Percentiles rank a stretch among this genome's conserved stretches.
These are phyloP conservation scores for Phialemonium atrogriseum DNA, from an alignment of 2,329 filamentous ascomycete genomes.

Conservation along the genomic window DNA sequence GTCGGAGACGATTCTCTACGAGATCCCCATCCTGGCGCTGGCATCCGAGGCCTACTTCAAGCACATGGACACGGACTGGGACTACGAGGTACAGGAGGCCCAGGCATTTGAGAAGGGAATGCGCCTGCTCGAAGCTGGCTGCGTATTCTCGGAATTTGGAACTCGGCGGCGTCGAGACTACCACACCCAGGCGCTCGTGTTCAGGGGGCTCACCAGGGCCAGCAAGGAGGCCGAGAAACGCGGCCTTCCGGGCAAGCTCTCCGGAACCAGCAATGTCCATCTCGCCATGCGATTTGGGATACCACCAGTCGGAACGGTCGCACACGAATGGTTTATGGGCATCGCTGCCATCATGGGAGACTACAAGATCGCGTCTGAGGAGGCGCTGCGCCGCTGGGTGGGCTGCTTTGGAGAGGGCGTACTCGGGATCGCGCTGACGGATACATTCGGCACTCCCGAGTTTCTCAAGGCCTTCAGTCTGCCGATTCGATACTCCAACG, in stretches of 20 bases:
- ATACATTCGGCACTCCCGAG: slow-evolving; percentile 88
- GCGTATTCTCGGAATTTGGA: slow-evolving; percentile 89
- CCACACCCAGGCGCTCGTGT: slow-evolving; percentile 86
- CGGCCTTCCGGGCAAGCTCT: slow-evolving; percentile 63
- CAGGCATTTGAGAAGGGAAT: slow-evolving; percentile 76
- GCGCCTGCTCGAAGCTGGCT: slow-evolving; percentile 70
- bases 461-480: slow-evolving; percentile 81
- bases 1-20: slow-evolving; percentile 95
- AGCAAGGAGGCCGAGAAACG: slow-evolving; percentile 59
- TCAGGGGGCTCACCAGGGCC: slow-evolving; percentile 75
- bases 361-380: slow-evolving; percentile 77
- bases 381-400: slow-evolving; percentile 81
- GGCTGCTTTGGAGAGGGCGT: slow-evolving; percentile 81
- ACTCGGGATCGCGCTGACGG: slow-evolving; percentile 82
- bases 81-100: slow-evolving; percentile 76
- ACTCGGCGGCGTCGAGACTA: slow-evolving; percentile 85
- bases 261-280: slow-evolving; percentile 93
- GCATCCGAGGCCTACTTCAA: slow-evolving; percentile 97
- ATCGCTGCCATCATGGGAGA: slow-evolving; percentile 85
- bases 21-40: slow-evolving; percentile 86
- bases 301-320: slow-evolving; percentile 75
- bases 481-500: slow-evolving; percentile 40
- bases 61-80: slow-evolving; percentile 92
- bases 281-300: slow-evolving; percentile 90
- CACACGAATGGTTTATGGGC: slow-evolving; percentile 99